Percentiles rank a stretch among this genome's conserved stretches.
Evolutionary conservation across 352 stramenopile genomes (phyloP).

Genomic region (Phytophthora sp.): DNA sequence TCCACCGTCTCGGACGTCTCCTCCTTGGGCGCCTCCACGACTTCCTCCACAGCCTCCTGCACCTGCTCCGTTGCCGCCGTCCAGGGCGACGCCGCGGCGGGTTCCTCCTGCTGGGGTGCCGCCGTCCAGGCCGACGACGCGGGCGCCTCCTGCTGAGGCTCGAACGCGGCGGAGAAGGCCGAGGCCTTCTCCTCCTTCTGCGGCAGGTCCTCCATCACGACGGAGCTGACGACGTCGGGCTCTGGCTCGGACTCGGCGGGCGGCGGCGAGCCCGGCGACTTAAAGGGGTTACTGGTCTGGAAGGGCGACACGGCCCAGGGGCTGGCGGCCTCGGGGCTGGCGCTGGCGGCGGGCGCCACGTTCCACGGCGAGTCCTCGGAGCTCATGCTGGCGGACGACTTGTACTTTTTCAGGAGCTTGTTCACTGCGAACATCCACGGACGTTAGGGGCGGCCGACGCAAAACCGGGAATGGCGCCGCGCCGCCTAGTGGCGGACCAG

Average conservation of each 20-base stretch:
- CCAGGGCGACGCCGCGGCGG: conserved; percentile 17
- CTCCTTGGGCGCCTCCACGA: not conserved
- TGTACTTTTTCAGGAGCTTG: conserved; percentile 79
- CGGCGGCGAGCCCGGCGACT: conserved; percentile 10
- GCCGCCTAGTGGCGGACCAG: no score
- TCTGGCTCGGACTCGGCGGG: conserved; percentile 35
- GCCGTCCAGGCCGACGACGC: conserved; percentile 22
- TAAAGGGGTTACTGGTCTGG: conserved; percentile 50
- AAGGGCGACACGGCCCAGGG: conserved; percentile 50
- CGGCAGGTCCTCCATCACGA: conserved; percentile 33
- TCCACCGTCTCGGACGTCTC: no score
- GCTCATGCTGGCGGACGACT: conserved; percentile 47
- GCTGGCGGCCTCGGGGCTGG: conserved; percentile 29
- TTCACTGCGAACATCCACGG: conserved; percentile 56
- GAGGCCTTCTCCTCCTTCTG: conserved; percentile 7
- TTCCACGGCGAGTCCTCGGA: conserved; percentile 59
- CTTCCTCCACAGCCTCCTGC: conserved; percentile 7
- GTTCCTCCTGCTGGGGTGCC: conserved; percentile 7
- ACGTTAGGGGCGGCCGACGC: not conserved
- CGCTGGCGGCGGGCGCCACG: conserved; percentile 35
- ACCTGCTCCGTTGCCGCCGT: conserved; percentile 16
- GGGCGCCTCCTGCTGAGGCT: conserved; percentile 9
- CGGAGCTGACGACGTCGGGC: conserved; percentile 36
- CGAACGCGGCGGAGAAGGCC: conserved; percentile 23
- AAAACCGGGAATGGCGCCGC: conserved; percentile 28